Base-by-base conservation (phyloP, 768 basidiomycete genomes). In the Lactarius sp. region DNA sequence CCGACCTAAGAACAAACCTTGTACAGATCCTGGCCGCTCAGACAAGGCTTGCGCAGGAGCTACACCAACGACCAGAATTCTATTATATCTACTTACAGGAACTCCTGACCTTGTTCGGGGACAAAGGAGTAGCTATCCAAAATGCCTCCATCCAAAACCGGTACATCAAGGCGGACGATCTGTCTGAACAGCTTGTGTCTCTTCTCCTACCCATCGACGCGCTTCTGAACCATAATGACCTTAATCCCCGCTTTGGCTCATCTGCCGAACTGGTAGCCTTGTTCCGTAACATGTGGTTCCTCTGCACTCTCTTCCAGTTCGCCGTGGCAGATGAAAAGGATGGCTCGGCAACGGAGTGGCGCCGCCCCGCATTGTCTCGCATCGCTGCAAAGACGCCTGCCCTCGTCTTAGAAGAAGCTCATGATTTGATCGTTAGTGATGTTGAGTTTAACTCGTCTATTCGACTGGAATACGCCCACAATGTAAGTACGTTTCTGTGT, bases 201-300 rank as follows among this genome's bases (percentile, higher is more conserved):
- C 81, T 98, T 7, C 78, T 98, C 41, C 84, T 97, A 27, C 92
- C 95, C 2, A 92, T 99, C 61, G 94, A 96, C 70, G 88, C 92
- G 0, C 81, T 97, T 27, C 80, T 99, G 27, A 76, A 80, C 39
- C 91, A 94, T 69, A 69, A 75, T 14, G 84, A 87, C 63, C 90
- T 89, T 73, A 79, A 81, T 51, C 84, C 88, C 1, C 81, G 85
- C 39, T 57, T 78, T 18, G 74, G 80, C 33, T 75, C 85, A 20
- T 79, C 85, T 0, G 71, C 84, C 5, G 85, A 85, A 27, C 72
- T 92, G 13, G 85, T 88, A 12, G 78, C 85, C 5, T 77, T 93
- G 22, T 98, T 97, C 81, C 84, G 94, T 50, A 94, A 92, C 70
- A 80, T 94, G 75, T 99, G 96, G 96, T 94, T 95, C 75, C 75